Evolutionary conservation across 169 alveolate genomes (phyloP), one percentile per base, ranked within the genome.

Genomic region (Plasmodium reichenowi): DNA sequence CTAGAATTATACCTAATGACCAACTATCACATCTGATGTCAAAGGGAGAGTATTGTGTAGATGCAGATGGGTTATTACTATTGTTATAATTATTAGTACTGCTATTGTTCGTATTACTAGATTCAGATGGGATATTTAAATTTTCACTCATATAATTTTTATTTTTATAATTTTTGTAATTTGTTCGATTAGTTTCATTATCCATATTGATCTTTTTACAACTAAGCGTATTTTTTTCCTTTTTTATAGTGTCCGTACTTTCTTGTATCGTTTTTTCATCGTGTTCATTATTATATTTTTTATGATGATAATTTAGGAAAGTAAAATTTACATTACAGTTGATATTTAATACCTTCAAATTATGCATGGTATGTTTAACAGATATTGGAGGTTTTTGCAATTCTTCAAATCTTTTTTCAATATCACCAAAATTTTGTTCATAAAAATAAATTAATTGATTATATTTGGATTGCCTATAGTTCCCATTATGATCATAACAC

Each of bases 1-100:
- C 90, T 80, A 80, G 54, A 60, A 80, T 80, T 45, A 80, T 80
- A 5, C 90, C 90, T 68, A 80, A 60, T 47, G 90, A 56, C 90
- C 90, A 80, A 62, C 90, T 80, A 72, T 80, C 90, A 72, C 85
- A 68, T 80, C 90, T 80, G 13, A 68, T 72, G 58, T 80, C 90
- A 63, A 80, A 80, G 15, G 90, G 90, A 4, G 59, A 9, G 50
- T 80, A 80, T 80, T 80, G 83, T 15, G 90, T 67, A 3, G 74
- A 29, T 20, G 24, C 59, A 59, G 52, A 52, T 26, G 38, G 56
- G 15, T 13, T 29, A 45, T 68, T 68, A 22, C 68, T 80, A 17
- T 80, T 68, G 56, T 38, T 76, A n/a, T 64, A 74, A 38, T 20
- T 54, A 3, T 8, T 20, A 24, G 10, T 32, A 3, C 6, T 58